Conservation (phyloP, 2,329 filamentous ascomycete genomes). For the Daldinia sp. region DNA sequence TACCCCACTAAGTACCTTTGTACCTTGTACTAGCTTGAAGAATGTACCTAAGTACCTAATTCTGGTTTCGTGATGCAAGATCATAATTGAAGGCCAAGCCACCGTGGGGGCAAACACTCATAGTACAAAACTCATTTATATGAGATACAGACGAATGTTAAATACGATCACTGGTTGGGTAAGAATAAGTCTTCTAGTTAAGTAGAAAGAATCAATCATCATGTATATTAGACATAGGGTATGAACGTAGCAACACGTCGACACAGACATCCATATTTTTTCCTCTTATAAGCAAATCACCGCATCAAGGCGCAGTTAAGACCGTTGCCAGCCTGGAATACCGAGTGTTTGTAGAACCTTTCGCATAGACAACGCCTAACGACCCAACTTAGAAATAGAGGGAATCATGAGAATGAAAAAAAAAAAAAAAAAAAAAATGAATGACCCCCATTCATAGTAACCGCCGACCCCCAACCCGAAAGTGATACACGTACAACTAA, state of each 20-base stretch:
- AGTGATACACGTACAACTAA: conserved; percentile 7
- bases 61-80: background rate
- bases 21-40: background rate
- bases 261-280: conserved; percentile 12
- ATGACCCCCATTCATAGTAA: conserved; percentile 9
- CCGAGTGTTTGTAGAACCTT: background rate
- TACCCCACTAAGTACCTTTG: conserved; percentile 31
- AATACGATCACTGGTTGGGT: too few relatives aligned
- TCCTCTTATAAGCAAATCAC: background rate
- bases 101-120: background rate
- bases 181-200: background rate
- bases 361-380: conserved; percentile 26
- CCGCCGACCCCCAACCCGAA: conserved; percentile 19
- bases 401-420: conserved; percentile 10
- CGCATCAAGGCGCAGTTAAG: background rate
- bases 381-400: conserved; percentile 13
- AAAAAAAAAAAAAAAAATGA: background rate
- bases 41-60: background rate
- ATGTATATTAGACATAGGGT: conserved; percentile 18
- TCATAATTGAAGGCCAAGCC: background rate
- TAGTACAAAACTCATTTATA: background rate
- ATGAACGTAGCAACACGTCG: conserved; percentile 20
- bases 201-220: conserved; percentile 6
- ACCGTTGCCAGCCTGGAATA: conserved; percentile 9
- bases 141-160: background rate